Evolutionary conservation across 345 rosid genomes (phyloP).

Genomic region (Punica granatum): DNA sequence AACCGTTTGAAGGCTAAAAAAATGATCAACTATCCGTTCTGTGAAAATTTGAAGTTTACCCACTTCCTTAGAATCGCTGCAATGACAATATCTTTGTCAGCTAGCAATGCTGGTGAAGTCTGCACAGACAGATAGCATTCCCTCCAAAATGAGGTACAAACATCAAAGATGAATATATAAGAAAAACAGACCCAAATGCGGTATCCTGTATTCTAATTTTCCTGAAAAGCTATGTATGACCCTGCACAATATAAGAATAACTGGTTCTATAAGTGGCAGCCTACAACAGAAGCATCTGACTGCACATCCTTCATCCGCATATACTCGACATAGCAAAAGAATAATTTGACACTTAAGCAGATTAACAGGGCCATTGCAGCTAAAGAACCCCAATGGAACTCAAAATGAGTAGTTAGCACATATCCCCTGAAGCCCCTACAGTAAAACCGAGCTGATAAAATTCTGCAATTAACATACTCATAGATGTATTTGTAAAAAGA

Average conservation of each 20-base stretch:
- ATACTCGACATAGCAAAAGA: neutral
- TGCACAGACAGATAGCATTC: slow-evolving; percentile 29
- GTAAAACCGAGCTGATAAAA: neutral
- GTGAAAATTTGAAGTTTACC: slow-evolving; percentile 11
- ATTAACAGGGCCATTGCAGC: neutral
- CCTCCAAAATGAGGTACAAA: slow-evolving; percentile 6
- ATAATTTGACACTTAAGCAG: neutral
- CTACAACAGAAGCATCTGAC: neutral
- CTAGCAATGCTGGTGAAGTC: slow-evolving; percentile 68
- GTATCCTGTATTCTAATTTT: neutral
- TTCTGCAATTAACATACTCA: too few species aligned
- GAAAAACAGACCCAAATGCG: neutral
- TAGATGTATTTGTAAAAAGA: neutral
- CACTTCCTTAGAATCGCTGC: slow-evolving; percentile 74
- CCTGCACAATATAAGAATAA: too few species aligned
- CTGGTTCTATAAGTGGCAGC: neutral
- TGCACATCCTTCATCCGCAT: neutral
- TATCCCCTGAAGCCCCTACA: neutral
- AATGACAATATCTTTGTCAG: slow-evolving; percentile 53
- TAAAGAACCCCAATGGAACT: neutral
- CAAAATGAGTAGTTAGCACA: neutral
- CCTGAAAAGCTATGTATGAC: neutral
- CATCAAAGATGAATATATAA: slow-evolving; percentile 6
- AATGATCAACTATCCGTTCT: neutral
- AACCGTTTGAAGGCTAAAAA: slow-evolving; percentile 1